These are phyloP conservation scores for Blumeriella jaapii DNA, from an alignment of 2,329 filamentous ascomycete genomes.

Conservation along the genomic window DNA sequence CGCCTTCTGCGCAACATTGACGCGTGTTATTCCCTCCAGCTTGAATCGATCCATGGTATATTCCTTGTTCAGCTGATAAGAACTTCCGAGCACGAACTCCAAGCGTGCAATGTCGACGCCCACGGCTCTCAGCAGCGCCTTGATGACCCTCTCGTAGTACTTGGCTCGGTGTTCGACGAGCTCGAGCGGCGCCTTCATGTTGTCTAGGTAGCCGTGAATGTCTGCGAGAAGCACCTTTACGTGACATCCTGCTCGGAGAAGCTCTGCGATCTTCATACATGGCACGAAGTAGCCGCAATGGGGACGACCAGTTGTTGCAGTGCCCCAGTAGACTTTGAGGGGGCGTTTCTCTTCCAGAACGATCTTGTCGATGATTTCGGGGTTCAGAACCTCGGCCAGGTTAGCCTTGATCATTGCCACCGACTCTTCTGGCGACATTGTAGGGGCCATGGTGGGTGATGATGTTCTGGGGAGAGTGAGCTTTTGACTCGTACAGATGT, in stretches of 20 bases:
- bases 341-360: constrained; percentile 59
- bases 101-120: constrained; percentile 61
- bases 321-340: constrained; percentile 79
- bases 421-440: constrained; percentile 42
- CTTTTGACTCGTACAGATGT: too few relatives aligned
- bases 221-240: constrained; percentile 67
- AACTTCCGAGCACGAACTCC: constrained; percentile 73
- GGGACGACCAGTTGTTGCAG: constrained; percentile 51
- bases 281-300: constrained; percentile 78
- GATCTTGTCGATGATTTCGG: constrained; percentile 66
- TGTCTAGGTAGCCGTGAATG: constrained; percentile 70
- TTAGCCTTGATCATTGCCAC: constrained; percentile 70
- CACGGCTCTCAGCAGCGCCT: constrained; percentile 65
- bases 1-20: constrained; percentile 60
- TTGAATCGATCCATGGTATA: constrained; percentile 89
- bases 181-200: constrained; percentile 78
- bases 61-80: constrained; percentile 60
- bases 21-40: constrained; percentile 35
- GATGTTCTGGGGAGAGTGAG: constrained; percentile 4
- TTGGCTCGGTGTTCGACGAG: constrained; percentile 70
- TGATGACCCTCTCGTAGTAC: constrained; percentile 75
- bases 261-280: constrained; percentile 79
- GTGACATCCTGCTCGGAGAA: constrained; percentile 74
- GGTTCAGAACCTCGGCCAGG: constrained; percentile 71
- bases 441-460: constrained; percentile 19